These are phyloP conservation scores for Mucor ambiguus DNA, from an alignment of 371 early-diverging fungal species.

Conservation along the genomic window DNA sequence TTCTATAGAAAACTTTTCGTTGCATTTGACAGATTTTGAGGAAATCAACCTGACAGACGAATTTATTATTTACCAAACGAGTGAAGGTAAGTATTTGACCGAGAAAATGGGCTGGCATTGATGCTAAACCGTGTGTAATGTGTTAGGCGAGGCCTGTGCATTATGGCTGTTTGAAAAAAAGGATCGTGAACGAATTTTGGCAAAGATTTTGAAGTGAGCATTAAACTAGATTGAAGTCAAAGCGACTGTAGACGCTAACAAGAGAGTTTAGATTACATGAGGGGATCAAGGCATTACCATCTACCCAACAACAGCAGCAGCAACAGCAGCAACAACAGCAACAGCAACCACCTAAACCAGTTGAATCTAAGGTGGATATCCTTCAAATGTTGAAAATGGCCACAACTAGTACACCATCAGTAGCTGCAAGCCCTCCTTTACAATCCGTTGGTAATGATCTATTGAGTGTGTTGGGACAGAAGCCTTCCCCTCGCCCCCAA, in stretches of 20 bases:
- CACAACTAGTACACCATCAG: conserved; percentile 6
- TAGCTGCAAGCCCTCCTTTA: conserved; percentile 10
- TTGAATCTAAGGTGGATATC: conserved; percentile 31
- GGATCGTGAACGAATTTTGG: conserved; percentile 66
- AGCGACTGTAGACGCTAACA: neutral
- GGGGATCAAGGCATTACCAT: conserved; percentile 31
- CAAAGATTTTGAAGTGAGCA: conserved; percentile 58
- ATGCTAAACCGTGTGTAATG: neutral
- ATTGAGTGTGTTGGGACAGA: conserved; percentile 8
- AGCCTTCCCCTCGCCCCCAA: conserved; percentile 7
- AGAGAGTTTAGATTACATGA: conserved; percentile 24
- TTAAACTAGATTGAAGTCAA: conserved; percentile 19
- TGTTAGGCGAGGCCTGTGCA: conserved; percentile 57
- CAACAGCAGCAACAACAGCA: neutral
- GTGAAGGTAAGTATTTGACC: conserved; percentile 48
- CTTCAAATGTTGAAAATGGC: conserved; percentile 37
- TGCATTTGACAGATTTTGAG: conserved; percentile 60
- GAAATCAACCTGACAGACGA: conserved; percentile 66
- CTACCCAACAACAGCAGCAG: neutral
- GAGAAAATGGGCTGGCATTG: neutral
- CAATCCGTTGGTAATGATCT: conserved; percentile 20
- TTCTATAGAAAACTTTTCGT: conserved; percentile 63
- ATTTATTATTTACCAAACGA: conserved; percentile 70
- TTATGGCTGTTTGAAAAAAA: conserved; percentile 75
- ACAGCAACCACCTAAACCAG: conserved; percentile 9